These are phyloP conservation scores for Phytophthora hibernalis DNA, from an alignment of 352 stramenopile species.

Conservation along the genomic window DNA sequence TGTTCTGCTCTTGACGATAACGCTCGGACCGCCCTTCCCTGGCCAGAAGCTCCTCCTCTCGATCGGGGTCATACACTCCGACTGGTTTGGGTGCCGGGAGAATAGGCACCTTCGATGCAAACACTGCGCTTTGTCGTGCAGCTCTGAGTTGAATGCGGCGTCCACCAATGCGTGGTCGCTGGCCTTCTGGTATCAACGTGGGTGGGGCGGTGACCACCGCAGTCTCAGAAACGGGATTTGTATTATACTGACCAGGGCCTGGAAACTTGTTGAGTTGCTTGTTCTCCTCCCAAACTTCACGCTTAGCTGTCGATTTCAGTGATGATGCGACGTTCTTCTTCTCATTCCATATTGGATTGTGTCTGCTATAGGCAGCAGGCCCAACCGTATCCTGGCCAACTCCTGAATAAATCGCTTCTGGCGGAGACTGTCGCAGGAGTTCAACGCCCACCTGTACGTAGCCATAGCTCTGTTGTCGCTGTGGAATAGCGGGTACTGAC, in stretches of 20 bases:
- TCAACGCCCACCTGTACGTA: conserved; percentile 62
- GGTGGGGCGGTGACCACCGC: conserved; percentile 4
- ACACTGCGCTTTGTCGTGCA: conserved; percentile 64
- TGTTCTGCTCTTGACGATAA: conserved; percentile 38
- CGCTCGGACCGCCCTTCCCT: conserved; percentile 56
- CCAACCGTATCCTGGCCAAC: conserved; percentile 78
- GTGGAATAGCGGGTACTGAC: conserved; percentile 71
- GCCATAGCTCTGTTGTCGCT: conserved; percentile 78
- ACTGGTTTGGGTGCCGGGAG: conserved; percentile 52
- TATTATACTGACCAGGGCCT: conserved; percentile 71
- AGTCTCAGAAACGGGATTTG: conserved; percentile 7
- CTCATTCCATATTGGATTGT: conserved; percentile 67
- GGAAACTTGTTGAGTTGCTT: conserved; percentile 55
- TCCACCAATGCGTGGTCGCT: conserved; percentile 33
- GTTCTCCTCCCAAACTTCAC: conserved; percentile 78
- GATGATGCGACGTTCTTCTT: conserved; percentile 72
- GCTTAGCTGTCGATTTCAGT: conserved; percentile 73
- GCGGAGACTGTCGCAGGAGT: conserved; percentile 52
- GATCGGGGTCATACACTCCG: conserved; percentile 60
- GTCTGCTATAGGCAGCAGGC: conserved; percentile 67
- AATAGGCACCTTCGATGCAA: conserved; percentile 81
- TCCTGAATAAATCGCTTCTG: conserved; percentile 66
- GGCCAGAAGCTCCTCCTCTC: conserved; percentile 62
- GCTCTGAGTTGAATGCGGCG: conserved; percentile 31
- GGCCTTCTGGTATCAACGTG: conserved; percentile 14